Evolutionary conservation across 305 asterid genomes (phyloP), one percentile per base, ranked within the genome.

Genomic region (Fraxinus greggii): DNA sequence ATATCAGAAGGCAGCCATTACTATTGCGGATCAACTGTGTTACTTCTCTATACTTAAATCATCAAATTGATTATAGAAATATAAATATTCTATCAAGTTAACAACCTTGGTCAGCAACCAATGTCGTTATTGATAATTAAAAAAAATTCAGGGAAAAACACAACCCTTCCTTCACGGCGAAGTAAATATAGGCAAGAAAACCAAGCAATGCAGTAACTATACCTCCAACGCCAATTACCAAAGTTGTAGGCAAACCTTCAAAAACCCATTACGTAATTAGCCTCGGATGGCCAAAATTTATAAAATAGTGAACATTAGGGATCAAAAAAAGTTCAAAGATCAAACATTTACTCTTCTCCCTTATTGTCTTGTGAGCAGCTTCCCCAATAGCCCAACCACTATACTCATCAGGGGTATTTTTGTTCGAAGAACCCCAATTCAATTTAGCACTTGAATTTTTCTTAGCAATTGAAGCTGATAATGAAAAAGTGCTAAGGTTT

Each of bases 351-450:
- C 92, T 86, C 70, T 86, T 86, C 80, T 81, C 85, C n/a, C 74
- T 83, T 77, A 81, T 85, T 12, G 82, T 79, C 26, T 59, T 23
- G 8, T 86, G 83, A 82, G 89, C 83, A 84, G 91, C 51, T 84
- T 89, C 90, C 40, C 79, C 88, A 76, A 88, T 80, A 80, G 84
- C 94, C 99, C 98, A 95, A n/a, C 99, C 98, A 89, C 93, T 95
- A 84, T 84, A 92, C 72, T 88, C 93, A 79, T 90, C n/a, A n/a
- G 83, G 33, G 13, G 75, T 84, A 87, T 38, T 82, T 32, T 42
- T 78, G 13, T 89, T 91, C 84, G 89, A 85, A 31, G 86, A 79
- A 26, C 13, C 59, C 97, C 96, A 93, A 7, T 97, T 89, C 26
- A 88, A 26, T 23, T 84, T 88, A 81, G 79, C 72, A 79, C 76